These are phyloP conservation scores for Leptographium wingfieldii DNA, from an alignment of 2,329 filamentous ascomycete genomes.

Conservation along the genomic window DNA sequence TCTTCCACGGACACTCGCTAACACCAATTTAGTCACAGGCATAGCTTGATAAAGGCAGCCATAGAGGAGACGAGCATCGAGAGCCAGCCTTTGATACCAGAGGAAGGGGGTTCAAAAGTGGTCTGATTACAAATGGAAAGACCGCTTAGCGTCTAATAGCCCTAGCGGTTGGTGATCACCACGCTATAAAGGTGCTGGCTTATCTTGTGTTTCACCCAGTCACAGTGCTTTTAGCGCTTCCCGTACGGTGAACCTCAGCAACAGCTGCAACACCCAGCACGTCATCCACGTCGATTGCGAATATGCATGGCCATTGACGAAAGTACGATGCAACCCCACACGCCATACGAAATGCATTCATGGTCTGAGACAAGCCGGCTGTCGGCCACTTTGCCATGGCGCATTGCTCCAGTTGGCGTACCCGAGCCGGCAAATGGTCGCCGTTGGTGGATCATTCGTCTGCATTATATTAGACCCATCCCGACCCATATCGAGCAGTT, in stretches of 20 bases:
- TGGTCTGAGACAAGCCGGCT: not conserved
- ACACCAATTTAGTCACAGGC: not conserved
- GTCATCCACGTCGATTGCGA: slow-evolving; percentile 1
- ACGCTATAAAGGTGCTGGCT: not conserved
- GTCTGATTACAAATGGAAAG: not conserved
- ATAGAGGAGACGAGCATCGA: not conserved
- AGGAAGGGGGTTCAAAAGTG: not conserved
- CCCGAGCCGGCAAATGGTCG: not conserved
- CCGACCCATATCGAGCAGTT: not conserved
- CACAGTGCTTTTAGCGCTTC: not conserved
- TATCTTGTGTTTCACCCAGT: not conserved
- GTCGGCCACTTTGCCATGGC: not conserved
- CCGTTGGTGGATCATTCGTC: not conserved
- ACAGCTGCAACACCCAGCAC: not conserved
- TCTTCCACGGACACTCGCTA: not conserved
- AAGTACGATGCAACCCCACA: not conserved
- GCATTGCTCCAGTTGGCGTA: not conserved
- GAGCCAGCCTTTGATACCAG: not conserved
- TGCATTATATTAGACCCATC: not conserved
- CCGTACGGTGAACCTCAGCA: not conserved
- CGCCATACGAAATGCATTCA: not conserved
- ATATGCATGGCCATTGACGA: not conserved
- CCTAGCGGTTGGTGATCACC: not conserved
- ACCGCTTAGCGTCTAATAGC: not conserved
- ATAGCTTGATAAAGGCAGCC: not conserved